These are phyloP conservation scores for Eutrema salsugineum DNA, from an alignment of 441 rosid species.

Conservation along the genomic window DNA sequence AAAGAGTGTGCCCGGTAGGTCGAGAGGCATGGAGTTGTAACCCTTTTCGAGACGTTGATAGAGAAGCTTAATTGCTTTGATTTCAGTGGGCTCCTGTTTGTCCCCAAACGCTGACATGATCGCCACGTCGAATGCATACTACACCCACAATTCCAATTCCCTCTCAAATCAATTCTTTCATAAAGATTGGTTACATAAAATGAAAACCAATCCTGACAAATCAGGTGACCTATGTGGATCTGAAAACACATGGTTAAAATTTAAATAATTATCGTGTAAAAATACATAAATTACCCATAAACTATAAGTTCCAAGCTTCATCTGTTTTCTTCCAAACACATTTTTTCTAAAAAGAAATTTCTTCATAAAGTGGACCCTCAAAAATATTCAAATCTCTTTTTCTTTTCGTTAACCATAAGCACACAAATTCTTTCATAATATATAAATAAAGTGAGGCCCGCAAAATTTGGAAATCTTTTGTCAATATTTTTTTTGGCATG, in stretches of 20 bases:
- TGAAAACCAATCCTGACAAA: neutral
- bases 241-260: neutral
- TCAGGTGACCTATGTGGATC: neutral
- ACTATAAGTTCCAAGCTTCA: neutral
- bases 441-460: neutral
- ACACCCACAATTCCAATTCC: constrained; percentile 10
- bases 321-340: neutral
- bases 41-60: constrained; percentile 77
- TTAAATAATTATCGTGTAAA: neutral
- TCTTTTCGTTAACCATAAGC: neutral
- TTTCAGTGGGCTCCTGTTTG: constrained; percentile 40
- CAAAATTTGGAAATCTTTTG: neutral
- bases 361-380: neutral
- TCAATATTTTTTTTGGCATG: constrained; percentile 4
- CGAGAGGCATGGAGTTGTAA: constrained; percentile 90
- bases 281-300: neutral
- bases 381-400: neutral
- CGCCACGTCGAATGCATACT: constrained; percentile 97
- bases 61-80: constrained; percentile 57
- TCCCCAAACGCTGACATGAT: constrained; percentile 69
- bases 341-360: neutral
- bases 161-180: constrained; percentile 1
- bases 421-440: too few relatives aligned
- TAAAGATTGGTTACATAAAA: neutral
- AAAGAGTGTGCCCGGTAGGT: constrained; percentile 80